phyloP scores from a whole-genome alignment of 192 early-diverging fungal species.

The Coemansia sp. region DNA sequence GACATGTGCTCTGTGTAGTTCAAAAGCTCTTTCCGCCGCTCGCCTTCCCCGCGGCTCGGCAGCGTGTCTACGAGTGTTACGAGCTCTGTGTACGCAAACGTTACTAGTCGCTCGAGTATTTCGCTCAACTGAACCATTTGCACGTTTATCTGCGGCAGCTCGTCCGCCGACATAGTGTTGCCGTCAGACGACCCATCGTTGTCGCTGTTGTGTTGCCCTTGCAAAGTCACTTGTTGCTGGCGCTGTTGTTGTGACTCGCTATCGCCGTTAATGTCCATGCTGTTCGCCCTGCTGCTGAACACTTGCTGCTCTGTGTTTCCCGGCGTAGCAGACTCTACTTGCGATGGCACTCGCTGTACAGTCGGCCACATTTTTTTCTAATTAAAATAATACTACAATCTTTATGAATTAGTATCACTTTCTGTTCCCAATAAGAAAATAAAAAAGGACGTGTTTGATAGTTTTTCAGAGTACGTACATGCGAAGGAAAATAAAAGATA shows the following conservation, averaged over 20 bases:
- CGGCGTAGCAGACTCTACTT: background rate
- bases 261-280: constrained; percentile 10
- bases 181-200: constrained; percentile 3
- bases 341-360: constrained; percentile 49
- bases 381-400: background rate
- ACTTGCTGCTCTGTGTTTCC: constrained; percentile 5
- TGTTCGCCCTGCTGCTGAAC: constrained; percentile 8
- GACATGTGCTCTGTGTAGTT: constrained; percentile 66
- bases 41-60: constrained; percentile 61
- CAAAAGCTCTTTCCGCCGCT: constrained; percentile 67
- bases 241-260: constrained; percentile 9
- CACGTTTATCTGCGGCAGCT: constrained; percentile 64
- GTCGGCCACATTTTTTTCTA: constrained; percentile 34
- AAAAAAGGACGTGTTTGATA: too few species aligned
- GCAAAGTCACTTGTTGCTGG: background rate
- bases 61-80: constrained; percentile 69
- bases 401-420: background rate
- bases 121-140: constrained; percentile 67
- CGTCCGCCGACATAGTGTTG: constrained; percentile 12
- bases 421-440: too few species aligned
- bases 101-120: constrained; percentile 66
- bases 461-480: too few species aligned
- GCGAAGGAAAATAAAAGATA: too few species aligned
- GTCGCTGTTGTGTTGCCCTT: background rate
- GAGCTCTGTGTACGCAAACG: constrained; percentile 70